phyloP scores from a whole-genome alignment of 192 early-diverging fungal species.

The Neocallimastix lanati region DNA sequence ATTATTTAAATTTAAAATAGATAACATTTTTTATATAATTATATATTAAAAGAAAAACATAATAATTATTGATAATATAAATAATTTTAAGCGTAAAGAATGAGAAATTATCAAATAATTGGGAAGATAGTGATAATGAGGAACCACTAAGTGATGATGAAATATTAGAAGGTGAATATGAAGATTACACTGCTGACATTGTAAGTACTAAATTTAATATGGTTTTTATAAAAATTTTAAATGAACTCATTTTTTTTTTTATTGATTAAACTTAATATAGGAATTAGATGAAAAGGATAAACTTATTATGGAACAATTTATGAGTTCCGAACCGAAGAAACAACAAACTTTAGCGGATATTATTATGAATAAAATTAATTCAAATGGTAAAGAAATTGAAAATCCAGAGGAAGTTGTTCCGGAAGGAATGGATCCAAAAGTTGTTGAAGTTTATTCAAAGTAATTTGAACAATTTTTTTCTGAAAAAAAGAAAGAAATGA shows the following conservation, averaged over 20 bases:
- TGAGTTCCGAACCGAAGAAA: conserved; percentile 62
- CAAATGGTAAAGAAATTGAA: conserved; percentile 27
- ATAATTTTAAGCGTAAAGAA: neutral
- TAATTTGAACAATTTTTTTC: no score
- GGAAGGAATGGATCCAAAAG: conserved; percentile 56
- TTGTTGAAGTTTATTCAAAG: conserved; percentile 88
- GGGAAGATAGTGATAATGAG: conserved; percentile 37
- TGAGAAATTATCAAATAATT: conserved; percentile 5
- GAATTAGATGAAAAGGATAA: conserved; percentile 67
- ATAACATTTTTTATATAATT: no score
- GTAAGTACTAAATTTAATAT: conserved; percentile 17
- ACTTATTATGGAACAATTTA: conserved; percentile 73
- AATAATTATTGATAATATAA: no score
- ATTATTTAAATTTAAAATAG: neutral
- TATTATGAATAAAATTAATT: conserved; percentile 88
- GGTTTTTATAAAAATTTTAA: no score
- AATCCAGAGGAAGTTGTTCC: conserved; percentile 15
- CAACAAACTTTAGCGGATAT: conserved; percentile 84
- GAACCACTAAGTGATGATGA: conserved; percentile 46
- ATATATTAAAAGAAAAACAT: no score
- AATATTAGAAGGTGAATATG: conserved; percentile 27
- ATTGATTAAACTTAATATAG: no score
- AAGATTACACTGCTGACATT: conserved; percentile 46
- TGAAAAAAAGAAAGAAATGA: no score
- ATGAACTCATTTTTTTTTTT: no score